Evolutionary conservation across 768 basidiomycete genomes (phyloP).

Genomic region (Tricholoma saponaceum): DNA sequence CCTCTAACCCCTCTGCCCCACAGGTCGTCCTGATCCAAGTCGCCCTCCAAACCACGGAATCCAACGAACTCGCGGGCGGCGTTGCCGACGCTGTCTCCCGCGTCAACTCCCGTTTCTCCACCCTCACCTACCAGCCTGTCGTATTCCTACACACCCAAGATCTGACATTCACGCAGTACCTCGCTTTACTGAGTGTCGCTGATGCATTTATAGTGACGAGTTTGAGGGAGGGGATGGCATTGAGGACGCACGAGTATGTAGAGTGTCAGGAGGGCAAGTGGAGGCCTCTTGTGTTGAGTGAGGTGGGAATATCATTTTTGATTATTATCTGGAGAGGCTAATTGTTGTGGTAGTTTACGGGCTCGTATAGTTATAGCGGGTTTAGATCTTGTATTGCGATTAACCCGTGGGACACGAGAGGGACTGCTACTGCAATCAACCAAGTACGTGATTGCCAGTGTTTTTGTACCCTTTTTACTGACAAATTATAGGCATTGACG

Average conservation of each 20-base stretch:
- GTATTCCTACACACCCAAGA: conserved; percentile 85
- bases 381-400: conserved; percentile 84
- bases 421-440: conserved; percentile 77
- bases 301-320: conserved; percentile 38
- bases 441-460: conserved; percentile 25
- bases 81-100: conserved; percentile 75
- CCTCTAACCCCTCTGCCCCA: neutral
- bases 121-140: conserved; percentile 82
- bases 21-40: conserved; percentile 84
- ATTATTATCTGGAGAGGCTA: neutral
- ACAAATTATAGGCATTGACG: conserved; percentile 50
- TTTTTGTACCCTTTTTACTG: conserved; percentile 5
- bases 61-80: conserved; percentile 68
- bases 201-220: conserved; percentile 85
- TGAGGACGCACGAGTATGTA: conserved; percentile 79
- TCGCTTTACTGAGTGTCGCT: conserved; percentile 75
- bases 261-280: conserved; percentile 74
- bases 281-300: conserved; percentile 74
- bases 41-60: conserved; percentile 76
- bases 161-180: conserved; percentile 80
- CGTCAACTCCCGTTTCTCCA: conserved; percentile 81
- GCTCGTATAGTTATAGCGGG: conserved; percentile 81
- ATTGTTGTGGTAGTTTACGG: conserved; percentile 60
- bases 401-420: conserved; percentile 82
- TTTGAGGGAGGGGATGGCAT: conserved; percentile 85